Evolutionary conservation across 1,284 basidiomycete genomes (phyloP).

Genomic region (Ceratorhiza oryzae-sativae): DNA sequence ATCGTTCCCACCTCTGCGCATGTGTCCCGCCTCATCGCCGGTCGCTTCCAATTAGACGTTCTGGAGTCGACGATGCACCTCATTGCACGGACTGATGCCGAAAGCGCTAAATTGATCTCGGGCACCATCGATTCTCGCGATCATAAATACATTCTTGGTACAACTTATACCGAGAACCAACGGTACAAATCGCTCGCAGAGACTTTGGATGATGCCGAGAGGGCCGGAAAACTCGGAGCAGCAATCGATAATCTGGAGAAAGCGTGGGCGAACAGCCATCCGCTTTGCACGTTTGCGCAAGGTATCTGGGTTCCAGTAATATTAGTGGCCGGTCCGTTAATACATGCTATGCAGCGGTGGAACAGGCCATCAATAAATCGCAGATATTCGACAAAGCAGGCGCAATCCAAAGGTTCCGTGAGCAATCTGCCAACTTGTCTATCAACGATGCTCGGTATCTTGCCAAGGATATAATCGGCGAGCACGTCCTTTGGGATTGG

Average conservation of each 20-base stretch:
- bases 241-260: constrained; percentile 81
- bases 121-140: constrained; percentile 83
- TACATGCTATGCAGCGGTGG: constrained; percentile 47
- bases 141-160: constrained; percentile 75
- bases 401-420: constrained; percentile 66
- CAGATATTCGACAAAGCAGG: constrained; percentile 62
- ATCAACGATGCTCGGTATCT: constrained; percentile 75
- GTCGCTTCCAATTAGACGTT: constrained; percentile 88
- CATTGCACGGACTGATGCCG: constrained; percentile 91
- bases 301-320: constrained; percentile 56
- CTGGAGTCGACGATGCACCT: constrained; percentile 87
- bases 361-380: constrained; percentile 59
- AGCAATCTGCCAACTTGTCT: constrained; percentile 70
- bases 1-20: constrained; percentile 89
- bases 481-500: constrained; percentile 83
- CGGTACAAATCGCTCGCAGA: constrained; percentile 71
- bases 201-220: constrained; percentile 76
- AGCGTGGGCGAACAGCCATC: constrained; percentile 76
- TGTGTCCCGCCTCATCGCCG: constrained; percentile 79
- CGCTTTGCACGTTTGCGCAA: constrained; percentile 83
- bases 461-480: constrained; percentile 75
- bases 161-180: constrained; percentile 53
- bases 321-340: constrained; percentile 30
- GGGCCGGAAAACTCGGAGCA: constrained; percentile 67
- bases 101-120: constrained; percentile 86